Evolutionary conservation across 2,329 filamentous ascomycete genomes (phyloP), one percentile per base, ranked within the genome.

Genomic region (Pseudogymnoascus sp.): DNA sequence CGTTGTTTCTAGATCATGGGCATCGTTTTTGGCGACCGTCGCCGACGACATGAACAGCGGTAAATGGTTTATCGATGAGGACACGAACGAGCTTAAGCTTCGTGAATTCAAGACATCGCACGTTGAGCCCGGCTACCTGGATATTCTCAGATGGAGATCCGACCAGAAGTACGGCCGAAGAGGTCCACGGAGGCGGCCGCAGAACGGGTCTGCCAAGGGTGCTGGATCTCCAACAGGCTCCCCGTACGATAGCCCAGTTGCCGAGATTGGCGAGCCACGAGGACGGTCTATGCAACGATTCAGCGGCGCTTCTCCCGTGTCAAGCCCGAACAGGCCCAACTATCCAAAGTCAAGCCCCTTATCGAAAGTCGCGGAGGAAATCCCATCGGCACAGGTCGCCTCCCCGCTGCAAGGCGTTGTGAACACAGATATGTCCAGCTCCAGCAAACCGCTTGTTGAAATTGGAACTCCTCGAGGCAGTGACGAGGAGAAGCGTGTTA

Each of bases 11-110:
- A 86, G 90, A 65, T 97, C 93, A 0, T 99, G 94, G 94, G 85
- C 87, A 14, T 84, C 88, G 8, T 92, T 99, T 73, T 77, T 99
- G 18, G 92, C 92, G 60, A 84, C 87, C 33, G 84, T 97, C 5
- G 92, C 94, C 31, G 94, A 99, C 72, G 94, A 99, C 72, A 79
- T 99, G 70, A 86, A 84, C 77, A 94, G 90, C 69, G 90, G 91
- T 67, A 95, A 96, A 75, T 92, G 91, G 80, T 90, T 86, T 70
- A 89, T 99, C 62, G 92, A 97, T 67, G 94, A 99, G 71, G 94
- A 99, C 14, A 90, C 82, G 62, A 86, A 88, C 69, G 94, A 97
- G 76, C 83, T 99, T 69, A 97, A 96, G 78, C 80, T 99, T 70
- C 86, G 90, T 69, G 91, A 96, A 74, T 97, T 97, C 80, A 94